Conservation (phyloP, 257 asterid genomes). For the Verbascum thapsus region DNA sequence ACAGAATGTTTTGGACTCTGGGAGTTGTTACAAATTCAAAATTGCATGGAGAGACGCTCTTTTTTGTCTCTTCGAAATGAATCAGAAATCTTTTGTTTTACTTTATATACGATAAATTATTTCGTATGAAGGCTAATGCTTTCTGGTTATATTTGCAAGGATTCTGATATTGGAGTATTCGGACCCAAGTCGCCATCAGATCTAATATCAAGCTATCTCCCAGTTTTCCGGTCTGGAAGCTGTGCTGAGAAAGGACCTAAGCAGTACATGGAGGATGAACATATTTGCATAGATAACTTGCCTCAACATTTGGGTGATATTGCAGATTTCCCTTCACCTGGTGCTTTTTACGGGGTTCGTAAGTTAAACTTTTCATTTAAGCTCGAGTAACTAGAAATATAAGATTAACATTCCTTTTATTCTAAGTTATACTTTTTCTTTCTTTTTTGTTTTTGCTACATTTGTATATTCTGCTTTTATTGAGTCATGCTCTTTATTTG, state of each 20-base stretch:
- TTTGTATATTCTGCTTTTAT: constrained; percentile 11
- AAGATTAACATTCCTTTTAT: neutral
- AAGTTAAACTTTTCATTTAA: constrained; percentile 18
- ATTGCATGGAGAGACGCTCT: neutral
- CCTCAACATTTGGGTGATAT: constrained; percentile 54
- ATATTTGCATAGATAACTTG: constrained; percentile 79
- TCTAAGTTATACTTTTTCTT: neutral
- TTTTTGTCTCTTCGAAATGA: neutral
- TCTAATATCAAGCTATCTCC: constrained; percentile 55
- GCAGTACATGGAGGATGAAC: constrained; percentile 91
- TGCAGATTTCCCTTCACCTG: constrained; percentile 59
- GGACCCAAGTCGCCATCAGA: constrained; percentile 53
- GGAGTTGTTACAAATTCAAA: neutral
- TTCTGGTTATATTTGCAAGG: constrained; percentile 42
- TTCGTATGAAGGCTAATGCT: constrained; percentile 16
- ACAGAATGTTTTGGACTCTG: neutral
- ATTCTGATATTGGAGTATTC: constrained; percentile 43
- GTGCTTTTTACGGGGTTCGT: constrained; percentile 97
- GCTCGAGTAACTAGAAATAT: neutral
- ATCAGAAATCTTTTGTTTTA: neutral
- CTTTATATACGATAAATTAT: neutral
- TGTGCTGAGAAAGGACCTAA: constrained; percentile 96
- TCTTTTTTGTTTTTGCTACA: neutral
- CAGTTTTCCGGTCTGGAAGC: constrained; percentile 81
- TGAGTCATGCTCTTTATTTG: constrained; percentile 9